These are phyloP conservation scores for Sclerospora graminicola DNA, from an alignment of 352 stramenopile species.

Conservation along the genomic window DNA sequence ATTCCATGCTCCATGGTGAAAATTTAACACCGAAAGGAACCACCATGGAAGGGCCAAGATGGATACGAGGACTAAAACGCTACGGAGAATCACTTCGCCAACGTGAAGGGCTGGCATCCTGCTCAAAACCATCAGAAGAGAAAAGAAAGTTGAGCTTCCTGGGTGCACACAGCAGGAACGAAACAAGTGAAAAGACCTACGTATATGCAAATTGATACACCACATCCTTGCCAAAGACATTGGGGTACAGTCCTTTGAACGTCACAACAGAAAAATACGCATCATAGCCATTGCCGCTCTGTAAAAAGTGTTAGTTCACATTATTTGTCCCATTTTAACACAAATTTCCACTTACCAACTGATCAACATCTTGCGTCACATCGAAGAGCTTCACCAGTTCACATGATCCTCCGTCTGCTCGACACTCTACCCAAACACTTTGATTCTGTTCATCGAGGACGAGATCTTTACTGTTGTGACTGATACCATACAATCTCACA, in stretches of 20 bases:
- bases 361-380: slow-evolving; percentile 57
- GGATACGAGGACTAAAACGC: slow-evolving; percentile 40
- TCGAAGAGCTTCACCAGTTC: slow-evolving; percentile 48
- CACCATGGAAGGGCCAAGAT: slow-evolving; percentile 62
- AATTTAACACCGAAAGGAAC: slow-evolving; percentile 55
- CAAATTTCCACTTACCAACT: slow-evolving; percentile 17
- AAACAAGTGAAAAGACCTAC: slow-evolving; percentile 23
- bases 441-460: slow-evolving; percentile 60
- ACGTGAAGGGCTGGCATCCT: slow-evolving; percentile 62
- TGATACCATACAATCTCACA: slow-evolving; percentile 51
- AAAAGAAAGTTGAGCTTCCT: not conserved
- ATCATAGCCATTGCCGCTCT: slow-evolving; percentile 55
- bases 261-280: slow-evolving; percentile 50
- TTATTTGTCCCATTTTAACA: not conserved
- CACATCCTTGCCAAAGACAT: slow-evolving; percentile 52
- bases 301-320: not conserved
- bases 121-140: not conserved
- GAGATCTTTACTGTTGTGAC: slow-evolving; percentile 36
- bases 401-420: slow-evolving; percentile 22
- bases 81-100: slow-evolving; percentile 60
- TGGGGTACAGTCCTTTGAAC: slow-evolving; percentile 68
- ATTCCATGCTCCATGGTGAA: slow-evolving; percentile 36
- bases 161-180: not conserved
- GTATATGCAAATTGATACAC: slow-evolving; percentile 75
- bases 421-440: slow-evolving; percentile 68